Conservation (phyloP, 2,329 filamentous ascomycete genomes). For the Hymenoscyphus fructigenus region DNA sequence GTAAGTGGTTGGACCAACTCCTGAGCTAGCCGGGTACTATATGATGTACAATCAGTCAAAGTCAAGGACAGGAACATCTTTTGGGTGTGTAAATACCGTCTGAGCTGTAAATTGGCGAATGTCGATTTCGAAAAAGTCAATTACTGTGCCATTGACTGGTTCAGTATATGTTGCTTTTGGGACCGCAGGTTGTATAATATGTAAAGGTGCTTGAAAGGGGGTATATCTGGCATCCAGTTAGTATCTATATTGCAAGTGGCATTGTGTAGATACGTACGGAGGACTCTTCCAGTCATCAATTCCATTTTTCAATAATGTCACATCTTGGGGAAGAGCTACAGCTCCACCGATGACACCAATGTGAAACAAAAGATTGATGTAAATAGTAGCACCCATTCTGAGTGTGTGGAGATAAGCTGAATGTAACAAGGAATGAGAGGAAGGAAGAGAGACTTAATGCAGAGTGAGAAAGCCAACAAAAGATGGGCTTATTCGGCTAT, state of each 20-base stretch:
- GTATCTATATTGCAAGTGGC: neutral
- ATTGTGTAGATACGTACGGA: neutral
- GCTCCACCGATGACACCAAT: slow-evolving; percentile 1
- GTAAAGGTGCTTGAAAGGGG: slow-evolving; percentile 20
- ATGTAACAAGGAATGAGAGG: no score
- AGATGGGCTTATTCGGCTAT: neutral
- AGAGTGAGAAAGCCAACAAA: neutral
- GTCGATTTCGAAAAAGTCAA: slow-evolving; percentile 48
- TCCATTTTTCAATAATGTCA: neutral
- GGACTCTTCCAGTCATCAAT: slow-evolving; percentile 10
- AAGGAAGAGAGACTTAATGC: neutral
- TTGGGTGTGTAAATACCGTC: slow-evolving; percentile 32
- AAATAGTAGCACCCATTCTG: neutral
- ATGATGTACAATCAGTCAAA: neutral
- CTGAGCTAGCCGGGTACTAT: slow-evolving; percentile 35
- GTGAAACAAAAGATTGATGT: slow-evolving; percentile 6
- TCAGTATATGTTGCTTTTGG: slow-evolving; percentile 22
- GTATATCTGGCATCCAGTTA: slow-evolving; percentile 3
- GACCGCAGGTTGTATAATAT: slow-evolving; percentile 17
- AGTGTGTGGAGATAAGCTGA: no score
- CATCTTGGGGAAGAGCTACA: slow-evolving; percentile 6
- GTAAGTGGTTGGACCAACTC: slow-evolving; percentile 41
- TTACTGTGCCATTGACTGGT: slow-evolving; percentile 24
- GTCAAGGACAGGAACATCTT: no score
- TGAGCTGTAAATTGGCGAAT: slow-evolving; percentile 43